These are phyloP conservation scores for Mortierella sp. DNA, from an alignment of 371 early-diverging fungal genomes.

Conservation along the genomic window DNA sequence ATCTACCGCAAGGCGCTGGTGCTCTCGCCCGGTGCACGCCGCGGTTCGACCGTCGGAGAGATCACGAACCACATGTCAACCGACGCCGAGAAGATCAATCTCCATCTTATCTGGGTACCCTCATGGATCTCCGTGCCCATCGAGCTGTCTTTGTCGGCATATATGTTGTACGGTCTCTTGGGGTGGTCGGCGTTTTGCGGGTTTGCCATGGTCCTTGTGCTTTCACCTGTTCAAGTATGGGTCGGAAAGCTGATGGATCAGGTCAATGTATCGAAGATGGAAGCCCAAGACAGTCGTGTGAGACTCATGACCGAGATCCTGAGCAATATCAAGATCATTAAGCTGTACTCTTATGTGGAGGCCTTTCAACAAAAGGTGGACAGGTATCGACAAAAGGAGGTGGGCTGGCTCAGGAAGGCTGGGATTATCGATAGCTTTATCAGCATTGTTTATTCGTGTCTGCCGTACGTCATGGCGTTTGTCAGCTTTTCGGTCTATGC, in stretches of 20 bases:
- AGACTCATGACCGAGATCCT: slow-evolving; percentile 64
- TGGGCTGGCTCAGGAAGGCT: slow-evolving; percentile 19
- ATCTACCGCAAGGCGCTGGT: slow-evolving; percentile 88
- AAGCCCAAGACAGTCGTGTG: slow-evolving; percentile 69
- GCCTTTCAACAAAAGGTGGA: slow-evolving; percentile 39
- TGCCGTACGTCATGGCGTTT: slow-evolving; percentile 46
- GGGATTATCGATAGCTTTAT: slow-evolving; percentile 25
- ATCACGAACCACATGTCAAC: slow-evolving; percentile 85
- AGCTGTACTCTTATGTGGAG: slow-evolving; percentile 67
- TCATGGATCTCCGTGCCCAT: slow-evolving; percentile 13
- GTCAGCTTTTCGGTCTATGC: slow-evolving; percentile 34
- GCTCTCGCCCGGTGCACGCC: slow-evolving; percentile 74
- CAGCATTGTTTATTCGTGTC: slow-evolving; percentile 37
- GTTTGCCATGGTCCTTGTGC: slow-evolving; percentile 12
- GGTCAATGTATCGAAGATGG: slow-evolving; percentile 16
- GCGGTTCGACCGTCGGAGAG: slow-evolving; percentile 64
- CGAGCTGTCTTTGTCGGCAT: slow-evolving; percentile 12
- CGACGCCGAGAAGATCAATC: slow-evolving; percentile 66
- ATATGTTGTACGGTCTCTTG: slow-evolving; percentile 45
- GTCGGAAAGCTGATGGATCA: slow-evolving; percentile 16
- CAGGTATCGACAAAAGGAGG: slow-evolving; percentile 32
- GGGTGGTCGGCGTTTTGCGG: slow-evolving; percentile 23
- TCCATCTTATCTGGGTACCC: background rate
- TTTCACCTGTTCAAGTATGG: slow-evolving; percentile 28
- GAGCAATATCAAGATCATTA: slow-evolving; percentile 60